phyloP scores from a whole-genome alignment of 78 protist genomes.

The Dictyostelium capitatum region DNA sequence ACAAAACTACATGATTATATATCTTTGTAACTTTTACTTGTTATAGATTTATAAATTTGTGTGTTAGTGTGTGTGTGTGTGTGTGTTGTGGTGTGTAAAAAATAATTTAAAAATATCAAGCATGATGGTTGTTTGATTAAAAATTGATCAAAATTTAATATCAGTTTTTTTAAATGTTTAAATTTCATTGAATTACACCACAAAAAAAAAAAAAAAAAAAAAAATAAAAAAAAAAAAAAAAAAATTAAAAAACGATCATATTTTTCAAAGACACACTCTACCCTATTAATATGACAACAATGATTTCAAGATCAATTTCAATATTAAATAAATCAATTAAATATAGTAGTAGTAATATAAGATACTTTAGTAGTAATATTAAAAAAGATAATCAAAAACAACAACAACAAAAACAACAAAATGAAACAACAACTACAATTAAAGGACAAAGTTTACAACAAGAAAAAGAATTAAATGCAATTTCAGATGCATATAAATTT shows the following conservation, averaged over 20 bases:
- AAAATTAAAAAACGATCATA: neutral
- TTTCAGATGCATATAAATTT: conserved; percentile 14
- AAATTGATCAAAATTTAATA: too few species aligned
- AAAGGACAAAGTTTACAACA: neutral
- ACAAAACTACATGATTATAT: too few species aligned
- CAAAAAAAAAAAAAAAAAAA: neutral
- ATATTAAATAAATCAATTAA: neutral
- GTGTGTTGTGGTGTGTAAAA: too few species aligned
- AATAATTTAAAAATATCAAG: too few species aligned
- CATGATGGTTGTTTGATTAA: too few species aligned
- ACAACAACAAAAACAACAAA: neutral
- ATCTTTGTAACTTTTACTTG: too few species aligned
- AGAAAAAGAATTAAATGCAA: neutral
- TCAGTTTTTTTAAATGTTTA: neutral
- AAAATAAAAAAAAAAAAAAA: neutral
- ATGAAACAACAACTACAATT: neutral
- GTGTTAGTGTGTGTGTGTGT: too few species aligned
- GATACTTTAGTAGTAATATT: neutral
- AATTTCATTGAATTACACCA: neutral
- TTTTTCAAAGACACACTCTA: neutral
- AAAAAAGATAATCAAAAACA: neutral
- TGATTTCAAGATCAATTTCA: neutral
- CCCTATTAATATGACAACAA: too few species aligned
- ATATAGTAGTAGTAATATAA: neutral
- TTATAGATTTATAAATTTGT: too few species aligned